phyloP scores from a whole-genome alignment of 768 basidiomycete genomes.

The Lentinus tigrinus region DNA sequence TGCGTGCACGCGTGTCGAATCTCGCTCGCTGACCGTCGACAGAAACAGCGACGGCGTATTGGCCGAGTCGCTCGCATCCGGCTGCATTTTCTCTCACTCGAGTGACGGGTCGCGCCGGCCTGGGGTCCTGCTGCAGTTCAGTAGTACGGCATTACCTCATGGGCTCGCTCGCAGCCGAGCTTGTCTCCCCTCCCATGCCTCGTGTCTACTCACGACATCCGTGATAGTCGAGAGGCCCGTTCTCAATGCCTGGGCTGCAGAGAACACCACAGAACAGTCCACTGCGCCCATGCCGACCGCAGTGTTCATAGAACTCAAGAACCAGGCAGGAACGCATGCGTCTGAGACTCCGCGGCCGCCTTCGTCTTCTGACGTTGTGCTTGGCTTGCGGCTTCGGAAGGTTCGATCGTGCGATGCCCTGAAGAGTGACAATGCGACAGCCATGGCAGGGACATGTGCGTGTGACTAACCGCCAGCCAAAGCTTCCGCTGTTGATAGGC shows the following conservation, averaged over 20 bases:
- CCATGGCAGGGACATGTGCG: too few species aligned
- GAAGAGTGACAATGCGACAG: too few species aligned
- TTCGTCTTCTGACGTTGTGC: not conserved
- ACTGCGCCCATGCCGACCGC: not conserved
- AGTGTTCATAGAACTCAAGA: not conserved
- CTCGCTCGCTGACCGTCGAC: not conserved
- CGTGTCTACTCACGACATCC: not conserved
- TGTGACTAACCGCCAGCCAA: too few species aligned
- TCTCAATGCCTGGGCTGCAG: not conserved
- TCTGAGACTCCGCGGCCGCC: not conserved
- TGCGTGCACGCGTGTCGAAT: too few species aligned
- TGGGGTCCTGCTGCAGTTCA: not conserved
- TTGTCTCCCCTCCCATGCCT: not conserved
- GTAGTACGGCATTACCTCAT: not conserved
- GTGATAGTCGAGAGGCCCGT: not conserved
- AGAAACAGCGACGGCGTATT: slow-evolving; percentile 8
- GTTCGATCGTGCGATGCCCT: too few species aligned
- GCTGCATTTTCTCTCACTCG: not conserved
- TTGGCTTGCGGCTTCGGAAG: not conserved
- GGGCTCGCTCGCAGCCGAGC: not conserved
- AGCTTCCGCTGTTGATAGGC: too few species aligned
- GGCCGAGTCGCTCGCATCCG: not conserved
- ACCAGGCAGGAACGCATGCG: not conserved
- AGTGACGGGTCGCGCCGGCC: too few species aligned
- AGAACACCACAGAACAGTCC: not conserved